phyloP scores from a whole-genome alignment of 2,329 filamentous ascomycete species.

The Fusarium sp. region DNA sequence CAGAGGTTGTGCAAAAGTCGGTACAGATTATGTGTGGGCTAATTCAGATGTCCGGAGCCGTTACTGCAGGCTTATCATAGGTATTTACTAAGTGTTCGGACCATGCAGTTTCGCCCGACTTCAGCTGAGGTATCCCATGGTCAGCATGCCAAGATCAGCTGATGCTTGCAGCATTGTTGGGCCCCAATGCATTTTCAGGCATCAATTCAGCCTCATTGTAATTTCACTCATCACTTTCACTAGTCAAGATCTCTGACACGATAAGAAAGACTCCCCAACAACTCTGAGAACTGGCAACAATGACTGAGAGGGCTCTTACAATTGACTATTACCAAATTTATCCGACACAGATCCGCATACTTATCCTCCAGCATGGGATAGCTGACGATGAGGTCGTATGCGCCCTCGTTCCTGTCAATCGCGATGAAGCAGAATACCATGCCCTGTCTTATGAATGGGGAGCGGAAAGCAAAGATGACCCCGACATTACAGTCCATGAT shows the following conservation, averaged over 20 bases:
- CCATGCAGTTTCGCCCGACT: not conserved
- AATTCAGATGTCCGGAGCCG: accelerated
- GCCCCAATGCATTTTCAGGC: not conserved
- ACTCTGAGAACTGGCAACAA: accelerated
- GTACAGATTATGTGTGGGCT: no score
- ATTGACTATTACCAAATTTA: not conserved
- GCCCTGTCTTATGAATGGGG: not conserved
- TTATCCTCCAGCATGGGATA: accelerated
- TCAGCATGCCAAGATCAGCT: not conserved
- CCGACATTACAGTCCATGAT: not conserved
- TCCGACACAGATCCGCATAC: not conserved
- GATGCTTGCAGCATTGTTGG: not conserved
- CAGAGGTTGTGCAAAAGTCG: no score
- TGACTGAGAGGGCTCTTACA: not conserved
- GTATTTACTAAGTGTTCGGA: accelerated
- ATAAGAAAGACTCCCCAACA: not conserved
- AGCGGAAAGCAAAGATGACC: not conserved
- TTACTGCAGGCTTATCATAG: not conserved
- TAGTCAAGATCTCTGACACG: not conserved
- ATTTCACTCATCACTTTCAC: not conserved
- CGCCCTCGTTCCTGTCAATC: accelerated
- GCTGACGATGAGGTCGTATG: accelerated
- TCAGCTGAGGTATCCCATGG: not conserved
- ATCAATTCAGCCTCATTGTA: not conserved
- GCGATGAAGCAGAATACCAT: not conserved